These are phyloP conservation scores for Nidula microcarpa DNA, from an alignment of 768 basidiomycete species.

Conservation along the genomic window DNA sequence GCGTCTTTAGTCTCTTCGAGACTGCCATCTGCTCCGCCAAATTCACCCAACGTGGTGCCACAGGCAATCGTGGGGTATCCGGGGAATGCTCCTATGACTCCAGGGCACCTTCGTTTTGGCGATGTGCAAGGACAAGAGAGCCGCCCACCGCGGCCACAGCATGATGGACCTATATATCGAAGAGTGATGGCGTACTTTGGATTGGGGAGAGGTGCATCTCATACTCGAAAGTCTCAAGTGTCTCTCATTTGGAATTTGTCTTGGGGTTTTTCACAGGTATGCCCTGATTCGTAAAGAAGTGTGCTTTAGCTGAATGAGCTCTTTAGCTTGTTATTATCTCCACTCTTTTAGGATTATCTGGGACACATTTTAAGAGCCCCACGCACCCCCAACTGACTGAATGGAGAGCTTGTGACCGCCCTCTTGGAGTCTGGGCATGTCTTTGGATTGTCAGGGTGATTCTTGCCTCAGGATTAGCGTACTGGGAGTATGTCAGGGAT, in stretches of 20 bases:
- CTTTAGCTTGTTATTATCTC: slow-evolving; percentile 49
- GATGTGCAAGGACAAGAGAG: slow-evolving; percentile 5
- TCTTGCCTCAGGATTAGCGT: slow-evolving; percentile 44
- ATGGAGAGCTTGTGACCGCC: slow-evolving; percentile 61
- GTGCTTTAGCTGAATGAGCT: not conserved
- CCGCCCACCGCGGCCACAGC: slow-evolving; percentile 16
- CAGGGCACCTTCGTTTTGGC: not conserved
- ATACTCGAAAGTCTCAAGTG: slow-evolving; percentile 49
- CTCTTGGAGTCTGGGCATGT: slow-evolving; percentile 64
- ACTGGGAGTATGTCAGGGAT: slow-evolving; percentile 53
- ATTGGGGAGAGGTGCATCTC: slow-evolving; percentile 47
- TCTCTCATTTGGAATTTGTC: slow-evolving; percentile 46
- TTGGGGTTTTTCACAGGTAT: slow-evolving; percentile 52
- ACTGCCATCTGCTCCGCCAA: too few species aligned
- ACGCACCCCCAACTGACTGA: slow-evolving; percentile 38
- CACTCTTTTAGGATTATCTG: slow-evolving; percentile 44
- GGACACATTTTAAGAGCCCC: slow-evolving; percentile 42
- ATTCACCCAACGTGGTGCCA: too few species aligned
- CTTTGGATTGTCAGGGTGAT: slow-evolving; percentile 58
- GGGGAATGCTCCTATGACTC: too few species aligned
- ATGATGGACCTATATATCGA: slow-evolving; percentile 14
- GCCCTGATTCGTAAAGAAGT: slow-evolving; percentile 5
- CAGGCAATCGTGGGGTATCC: too few species aligned
- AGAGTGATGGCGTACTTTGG: slow-evolving; percentile 42
- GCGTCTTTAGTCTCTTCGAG: too few species aligned